phyloP scores from a whole-genome alignment of 306 rosid genomes.

The Sindora glabra region DNA sequence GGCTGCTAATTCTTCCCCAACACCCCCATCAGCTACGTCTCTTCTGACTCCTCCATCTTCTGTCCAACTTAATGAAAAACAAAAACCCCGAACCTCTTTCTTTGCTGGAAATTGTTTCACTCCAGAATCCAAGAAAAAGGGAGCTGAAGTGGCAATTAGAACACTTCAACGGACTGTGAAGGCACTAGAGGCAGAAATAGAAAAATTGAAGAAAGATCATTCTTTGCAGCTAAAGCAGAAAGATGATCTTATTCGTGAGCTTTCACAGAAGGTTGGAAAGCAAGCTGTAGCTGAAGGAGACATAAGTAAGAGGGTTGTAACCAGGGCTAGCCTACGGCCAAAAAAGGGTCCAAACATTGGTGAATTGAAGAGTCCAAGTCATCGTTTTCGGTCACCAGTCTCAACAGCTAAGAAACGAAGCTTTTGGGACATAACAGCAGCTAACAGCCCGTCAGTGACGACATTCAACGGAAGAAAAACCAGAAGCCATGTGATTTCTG shows the following conservation, averaged over 20 bases:
- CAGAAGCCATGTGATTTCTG: constrained; percentile 67
- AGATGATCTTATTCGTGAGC: constrained; percentile 60
- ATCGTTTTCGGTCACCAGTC: constrained; percentile 74
- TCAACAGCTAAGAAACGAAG: constrained; percentile 81
- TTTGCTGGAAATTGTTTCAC: constrained; percentile 63
- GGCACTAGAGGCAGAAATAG: constrained; percentile 66
- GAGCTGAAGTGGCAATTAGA: constrained; percentile 43
- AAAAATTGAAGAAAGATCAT: constrained; percentile 67
- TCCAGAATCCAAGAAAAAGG: constrained; percentile 71
- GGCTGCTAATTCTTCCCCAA: constrained; percentile 68
- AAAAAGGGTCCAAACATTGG: constrained; percentile 59
- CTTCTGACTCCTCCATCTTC: constrained; percentile 66
- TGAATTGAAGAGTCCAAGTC: constrained; percentile 66
- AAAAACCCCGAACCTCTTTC: constrained; percentile 60
- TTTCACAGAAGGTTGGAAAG: constrained; percentile 42
- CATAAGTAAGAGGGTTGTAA: constrained; percentile 35
- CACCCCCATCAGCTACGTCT: constrained; percentile 65
- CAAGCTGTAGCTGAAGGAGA: constrained; percentile 21
- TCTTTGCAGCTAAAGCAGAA: constrained; percentile 58
- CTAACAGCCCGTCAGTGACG: constrained; percentile 69
- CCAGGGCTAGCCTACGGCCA: constrained; percentile 46
- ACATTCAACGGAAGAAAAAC: constrained; percentile 81
- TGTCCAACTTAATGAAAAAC: constrained; percentile 49
- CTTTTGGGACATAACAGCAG: constrained; percentile 90
- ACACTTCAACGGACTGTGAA: constrained; percentile 56